Evolutionary conservation across 2,329 filamentous ascomycete species (phyloP).

Genomic region (Berkeleyomyces rouxiae): DNA sequence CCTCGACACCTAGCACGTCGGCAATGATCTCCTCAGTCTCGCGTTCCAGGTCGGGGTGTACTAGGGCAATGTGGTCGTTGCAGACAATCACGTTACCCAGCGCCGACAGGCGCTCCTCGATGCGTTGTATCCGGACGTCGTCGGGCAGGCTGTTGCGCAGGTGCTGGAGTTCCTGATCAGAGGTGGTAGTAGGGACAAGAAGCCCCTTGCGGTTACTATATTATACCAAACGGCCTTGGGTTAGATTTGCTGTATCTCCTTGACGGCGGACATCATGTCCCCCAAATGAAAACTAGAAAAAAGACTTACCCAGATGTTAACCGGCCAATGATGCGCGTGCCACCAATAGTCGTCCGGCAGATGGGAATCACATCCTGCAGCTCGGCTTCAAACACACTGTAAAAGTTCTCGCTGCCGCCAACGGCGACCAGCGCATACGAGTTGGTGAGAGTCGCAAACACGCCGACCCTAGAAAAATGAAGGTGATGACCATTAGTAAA

Average conservation of each 20-base stretch:
- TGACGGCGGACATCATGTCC: not conserved
- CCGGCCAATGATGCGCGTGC: slow-evolving; percentile 87
- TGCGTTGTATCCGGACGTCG: slow-evolving; percentile 81
- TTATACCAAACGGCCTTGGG: not conserved
- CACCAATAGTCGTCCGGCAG: slow-evolving; percentile 89
- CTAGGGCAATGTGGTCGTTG: slow-evolving; percentile 92
- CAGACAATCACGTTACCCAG: slow-evolving; percentile 92
- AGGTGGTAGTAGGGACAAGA: slow-evolving; percentile 86
- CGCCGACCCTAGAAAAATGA: slow-evolving; percentile 55
- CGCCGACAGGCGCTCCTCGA: slow-evolving; percentile 91
- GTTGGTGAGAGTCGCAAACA: slow-evolving; percentile 93
- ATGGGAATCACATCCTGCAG: slow-evolving; percentile 95
- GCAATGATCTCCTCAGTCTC: slow-evolving; percentile 98
- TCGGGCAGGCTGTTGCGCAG: slow-evolving; percentile 90
- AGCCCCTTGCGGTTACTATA: slow-evolving; percentile 84
- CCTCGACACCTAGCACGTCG: slow-evolving; percentile 77
- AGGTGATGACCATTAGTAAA: slow-evolving; percentile 14
- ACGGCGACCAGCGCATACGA: slow-evolving; percentile 89
- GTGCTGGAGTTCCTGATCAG: slow-evolving; percentile 96
- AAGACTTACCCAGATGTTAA: slow-evolving; percentile 70
- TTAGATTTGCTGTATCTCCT: not conserved
- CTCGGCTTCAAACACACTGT: slow-evolving; percentile 96
- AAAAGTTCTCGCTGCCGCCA: slow-evolving; percentile 96
- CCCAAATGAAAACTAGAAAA: not conserved
- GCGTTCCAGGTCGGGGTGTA: slow-evolving; percentile 90